phyloP scores from a whole-genome alignment of 257 asterid species.

The Penstemon eatonii region DNA sequence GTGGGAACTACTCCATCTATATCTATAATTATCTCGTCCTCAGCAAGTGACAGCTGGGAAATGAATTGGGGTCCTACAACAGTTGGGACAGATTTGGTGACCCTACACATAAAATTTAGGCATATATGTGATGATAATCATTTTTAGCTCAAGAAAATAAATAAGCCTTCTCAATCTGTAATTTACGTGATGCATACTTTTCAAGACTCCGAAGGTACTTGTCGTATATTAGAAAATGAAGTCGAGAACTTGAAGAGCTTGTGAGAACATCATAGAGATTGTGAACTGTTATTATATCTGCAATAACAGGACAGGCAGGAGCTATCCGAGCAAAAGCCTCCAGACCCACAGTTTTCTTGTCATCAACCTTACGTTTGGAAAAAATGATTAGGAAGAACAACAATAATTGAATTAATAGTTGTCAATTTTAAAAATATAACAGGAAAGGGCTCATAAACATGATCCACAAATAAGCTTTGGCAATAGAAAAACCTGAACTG shows the following conservation, averaged over 20 bases:
- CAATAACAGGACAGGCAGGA: slow-evolving; percentile 75
- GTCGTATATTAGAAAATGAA: slow-evolving; percentile 79
- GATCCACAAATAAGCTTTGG: slow-evolving; percentile 19
- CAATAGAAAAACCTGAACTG: slow-evolving; percentile 68
- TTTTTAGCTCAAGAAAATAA: slow-evolving; percentile 9
- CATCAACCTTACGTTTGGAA: slow-evolving; percentile 63
- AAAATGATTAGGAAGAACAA: slow-evolving; percentile 29
- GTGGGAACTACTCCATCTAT: slow-evolving; percentile 82
- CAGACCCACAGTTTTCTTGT: slow-evolving; percentile 78
- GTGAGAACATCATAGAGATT: slow-evolving; percentile 84
- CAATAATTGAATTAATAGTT: slow-evolving; percentile 17
- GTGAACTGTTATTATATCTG: slow-evolving; percentile 78
- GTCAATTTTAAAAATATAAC: slow-evolving; percentile 23
- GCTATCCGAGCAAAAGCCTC: slow-evolving; percentile 95
- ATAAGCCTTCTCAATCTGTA: background rate
- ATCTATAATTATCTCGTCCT: slow-evolving; percentile 77
- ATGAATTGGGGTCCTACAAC: slow-evolving; percentile 57
- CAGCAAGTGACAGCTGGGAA: slow-evolving; percentile 70
- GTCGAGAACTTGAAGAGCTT: slow-evolving; percentile 65
- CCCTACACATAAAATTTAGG: slow-evolving; percentile 52
- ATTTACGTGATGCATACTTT: slow-evolving; percentile 54
- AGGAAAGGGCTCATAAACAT: background rate
- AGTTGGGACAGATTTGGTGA: slow-evolving; percentile 62
- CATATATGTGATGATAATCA: slow-evolving; percentile 25
- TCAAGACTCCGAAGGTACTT: slow-evolving; percentile 85